Evolutionary conservation across 805 yeast species (phyloP).

Genomic region (Wickerhamomyces bovis): DNA sequence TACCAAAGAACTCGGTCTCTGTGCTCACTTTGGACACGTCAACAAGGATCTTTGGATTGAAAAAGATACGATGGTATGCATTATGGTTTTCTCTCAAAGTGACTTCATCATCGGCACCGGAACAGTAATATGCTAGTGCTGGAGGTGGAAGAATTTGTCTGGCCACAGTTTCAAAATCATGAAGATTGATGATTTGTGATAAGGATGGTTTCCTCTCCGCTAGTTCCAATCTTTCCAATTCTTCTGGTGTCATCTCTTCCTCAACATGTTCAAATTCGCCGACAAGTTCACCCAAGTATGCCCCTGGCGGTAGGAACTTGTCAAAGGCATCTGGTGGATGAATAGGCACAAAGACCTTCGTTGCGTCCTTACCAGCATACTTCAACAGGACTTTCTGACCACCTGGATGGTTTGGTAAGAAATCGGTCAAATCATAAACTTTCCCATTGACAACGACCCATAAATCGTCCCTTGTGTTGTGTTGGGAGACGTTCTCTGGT

Average conservation of each 20-base stretch:
- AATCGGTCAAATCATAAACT: conserved; percentile 72
- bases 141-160: conserved; percentile 65
- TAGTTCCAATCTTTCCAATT: conserved; percentile 35
- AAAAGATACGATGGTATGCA: conserved; percentile 83
- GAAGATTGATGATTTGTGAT: conserved; percentile 63
- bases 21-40: conserved; percentile 73
- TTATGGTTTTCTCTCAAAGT: conserved; percentile 85
- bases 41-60: conserved; percentile 76
- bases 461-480: conserved; percentile 47
- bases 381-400: conserved; percentile 68
- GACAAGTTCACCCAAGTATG: conserved; percentile 53
- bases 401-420: conserved; percentile 77
- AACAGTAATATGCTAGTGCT: conserved; percentile 91
- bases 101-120: conserved; percentile 91
- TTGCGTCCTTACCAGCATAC: conserved; percentile 81
- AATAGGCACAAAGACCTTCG: conserved; percentile 78
- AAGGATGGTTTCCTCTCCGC: conserved; percentile 60
- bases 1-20: conserved; percentile 71
- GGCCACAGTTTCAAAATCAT: conserved; percentile 87
- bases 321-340: conserved; percentile 87
- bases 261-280: conserved; percentile 33
- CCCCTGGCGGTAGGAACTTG: conserved; percentile 49
- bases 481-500: conserved; percentile 23
- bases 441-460: conserved; percentile 82
- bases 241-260: conserved; percentile 29